Conservation (phyloP, 2,329 filamentous ascomycete species). For the Paraconiothyrium sp. region DNA sequence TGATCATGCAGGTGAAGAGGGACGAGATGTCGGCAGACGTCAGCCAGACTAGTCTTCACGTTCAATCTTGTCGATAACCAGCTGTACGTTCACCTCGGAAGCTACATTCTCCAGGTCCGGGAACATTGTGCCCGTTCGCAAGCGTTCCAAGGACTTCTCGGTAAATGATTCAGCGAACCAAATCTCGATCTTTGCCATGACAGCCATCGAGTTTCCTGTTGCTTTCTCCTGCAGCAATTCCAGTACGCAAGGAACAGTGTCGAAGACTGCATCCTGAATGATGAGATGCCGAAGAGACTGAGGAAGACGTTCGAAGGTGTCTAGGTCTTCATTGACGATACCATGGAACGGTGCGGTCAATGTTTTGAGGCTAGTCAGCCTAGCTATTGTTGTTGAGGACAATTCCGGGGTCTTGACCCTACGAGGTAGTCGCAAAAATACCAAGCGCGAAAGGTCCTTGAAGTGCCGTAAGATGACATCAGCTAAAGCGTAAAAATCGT, state of each 20-base stretch:
- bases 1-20: no score
- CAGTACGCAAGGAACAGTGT: background rate
- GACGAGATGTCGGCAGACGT: background rate
- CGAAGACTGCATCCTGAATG: background rate
- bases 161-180: background rate
- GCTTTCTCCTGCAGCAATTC: background rate
- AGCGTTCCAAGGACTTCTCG: background rate
- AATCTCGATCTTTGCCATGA: background rate
- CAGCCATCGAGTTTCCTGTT: background rate
- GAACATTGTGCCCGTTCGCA: background rate
- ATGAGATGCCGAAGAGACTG: background rate
- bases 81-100: background rate
- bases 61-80: background rate
- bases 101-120: background rate
- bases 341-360: background rate
- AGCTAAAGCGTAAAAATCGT: background rate
- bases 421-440: background rate
- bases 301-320: background rate
- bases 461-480: background rate
- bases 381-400: background rate
- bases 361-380: background rate
- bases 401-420: no score
- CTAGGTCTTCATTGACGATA: background rate
- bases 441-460: background rate
- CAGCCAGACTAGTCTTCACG: background rate